Percentiles rank a stretch among this genome's conserved stretches.
These are phyloP conservation scores for Euphrasia confusa DNA, from an alignment of 257 asterid species.

Conservation along the genomic window DNA sequence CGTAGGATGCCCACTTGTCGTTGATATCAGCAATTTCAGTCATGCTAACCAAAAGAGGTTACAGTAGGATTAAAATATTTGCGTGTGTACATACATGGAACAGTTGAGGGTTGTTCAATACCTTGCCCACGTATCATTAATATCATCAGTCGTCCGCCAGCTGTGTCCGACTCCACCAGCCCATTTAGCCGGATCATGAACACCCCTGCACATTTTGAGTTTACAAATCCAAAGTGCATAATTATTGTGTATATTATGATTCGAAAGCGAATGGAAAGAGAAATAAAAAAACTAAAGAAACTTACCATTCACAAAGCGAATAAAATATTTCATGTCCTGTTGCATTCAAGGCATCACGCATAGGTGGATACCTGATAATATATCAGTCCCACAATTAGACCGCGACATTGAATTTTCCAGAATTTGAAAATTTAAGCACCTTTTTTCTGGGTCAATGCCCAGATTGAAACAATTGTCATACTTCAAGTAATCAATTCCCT, in stretches of 20 bases:
- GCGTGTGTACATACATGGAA: too few relatives aligned
- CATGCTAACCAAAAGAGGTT: constrained; percentile 46
- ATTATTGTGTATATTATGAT: background rate
- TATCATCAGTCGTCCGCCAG: constrained; percentile 95
- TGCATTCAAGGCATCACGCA: constrained; percentile 93
- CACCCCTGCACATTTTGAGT: constrained; percentile 50
- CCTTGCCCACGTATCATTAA: constrained; percentile 96
- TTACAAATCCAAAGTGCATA: background rate
- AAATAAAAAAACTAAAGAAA: background rate
- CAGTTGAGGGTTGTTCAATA: constrained; percentile 13
- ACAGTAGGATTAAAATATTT: too few relatives aligned
- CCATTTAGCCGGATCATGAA: constrained; percentile 87
- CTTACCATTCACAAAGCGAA: constrained; percentile 91
- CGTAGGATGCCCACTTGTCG: constrained; percentile 95
- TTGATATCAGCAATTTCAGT: constrained; percentile 82
- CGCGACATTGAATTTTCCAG: background rate
- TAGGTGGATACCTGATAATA: constrained; percentile 79
- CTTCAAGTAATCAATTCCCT: constrained; percentile 73
- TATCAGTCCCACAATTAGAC: constrained; percentile 15
- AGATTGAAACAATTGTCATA: constrained; percentile 97
- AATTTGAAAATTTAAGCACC: constrained; percentile 35
- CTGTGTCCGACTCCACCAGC: constrained; percentile 86
- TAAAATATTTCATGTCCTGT: constrained; percentile 81
- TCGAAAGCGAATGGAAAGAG: background rate
- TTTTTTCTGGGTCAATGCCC: constrained; percentile 70